A percentile compares a stretch with the other conserved stretches of the same genome.
Conservation (phyloP, 805 yeast species). For the Wickerhamomyces alni region DNA sequence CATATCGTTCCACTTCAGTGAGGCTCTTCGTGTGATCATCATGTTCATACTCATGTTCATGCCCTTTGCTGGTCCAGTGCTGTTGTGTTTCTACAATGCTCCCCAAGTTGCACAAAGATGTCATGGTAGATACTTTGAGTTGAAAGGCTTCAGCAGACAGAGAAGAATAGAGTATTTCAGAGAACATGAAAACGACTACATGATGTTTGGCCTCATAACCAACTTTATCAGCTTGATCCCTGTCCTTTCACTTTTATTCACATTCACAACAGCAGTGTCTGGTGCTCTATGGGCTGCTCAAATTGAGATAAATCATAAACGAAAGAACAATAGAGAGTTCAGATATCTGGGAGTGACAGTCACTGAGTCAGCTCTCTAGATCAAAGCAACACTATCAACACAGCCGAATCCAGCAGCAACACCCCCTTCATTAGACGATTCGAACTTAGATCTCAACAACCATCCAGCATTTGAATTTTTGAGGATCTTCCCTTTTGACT, state of each 20-base stretch:
- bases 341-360: not conserved
- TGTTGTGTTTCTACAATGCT: slow-evolving; percentile 45
- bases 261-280: slow-evolving; percentile 54
- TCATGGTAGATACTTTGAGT: slow-evolving; percentile 50
- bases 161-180: slow-evolving; percentile 35
- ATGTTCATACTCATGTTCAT: slow-evolving; percentile 38
- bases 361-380: slow-evolving; percentile 5
- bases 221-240: slow-evolving; percentile 50
- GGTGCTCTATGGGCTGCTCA: slow-evolving; percentile 61
- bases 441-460: slow-evolving; percentile 82
- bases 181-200: slow-evolving; percentile 33
- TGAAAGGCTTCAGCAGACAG: slow-evolving; percentile 42
- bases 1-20: slow-evolving; percentile 30
- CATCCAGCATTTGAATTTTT: slow-evolving; percentile 74
- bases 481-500: slow-evolving; percentile 46
- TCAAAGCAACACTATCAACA: slow-evolving; percentile 73
- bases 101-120: slow-evolving; percentile 47
- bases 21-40: slow-evolving; percentile 32
- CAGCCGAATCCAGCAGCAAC: slow-evolving; percentile 99
- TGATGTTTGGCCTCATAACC: slow-evolving; percentile 47
- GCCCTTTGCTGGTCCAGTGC: slow-evolving; percentile 55
- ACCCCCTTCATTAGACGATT: slow-evolving; percentile 92
- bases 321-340: not conserved
- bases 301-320: slow-evolving; percentile 20
- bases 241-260: slow-evolving; percentile 43